Evolutionary conservation across 805 yeast species (phyloP), one percentile per base, ranked within the genome.

Genomic region (Metschnikowia bowlesiae): DNA sequence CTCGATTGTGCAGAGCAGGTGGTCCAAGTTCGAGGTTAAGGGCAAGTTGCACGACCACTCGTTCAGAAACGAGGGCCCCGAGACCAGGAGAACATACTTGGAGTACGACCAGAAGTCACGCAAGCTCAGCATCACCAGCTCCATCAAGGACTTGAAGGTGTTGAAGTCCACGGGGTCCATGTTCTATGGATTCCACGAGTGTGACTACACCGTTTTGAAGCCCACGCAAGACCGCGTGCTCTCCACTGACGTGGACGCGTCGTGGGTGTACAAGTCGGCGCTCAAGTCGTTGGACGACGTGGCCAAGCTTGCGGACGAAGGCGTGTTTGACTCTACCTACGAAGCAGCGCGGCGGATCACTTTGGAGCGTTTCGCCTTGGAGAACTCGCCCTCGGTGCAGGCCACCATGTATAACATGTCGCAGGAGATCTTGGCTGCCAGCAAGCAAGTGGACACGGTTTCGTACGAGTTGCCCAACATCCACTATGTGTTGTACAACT

Each of bases 361-460:
- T 1, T 76, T 90, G 61, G 85, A 82, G 48, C 76, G 78, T 52
- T 91, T 91, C 69, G 96, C 96, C 14, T 67, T 79, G 46, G 96
- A 91, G 69, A 82, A 88, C 68, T 88, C 96, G 8, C 82, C 96
- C n/a, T 87, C 96, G 28, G 97, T 91, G 43, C 97, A 91, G 74
- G 96, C 96, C 42, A 91, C 97, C 52, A 92, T 91, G 96, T 91
- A 81, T 77, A 87, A 89, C 78, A 91, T 91, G 94, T 79, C 87
- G 37, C 77, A 82, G 56, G 82, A 80, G 55, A 88, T 91, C 56
- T 78, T 91, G 64, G 74, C 71, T 45, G 63, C 61, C 46, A 85
- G 81, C 49, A 75, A 83, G 2, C 74, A 74, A 52, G 75, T 91
- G 49, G 79, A 74, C 54, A 75, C 75, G 40, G 96, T 90, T 34